Conservation (phyloP, 2,329 filamentous ascomycete genomes). For the Xylariaceae sp. region DNA sequence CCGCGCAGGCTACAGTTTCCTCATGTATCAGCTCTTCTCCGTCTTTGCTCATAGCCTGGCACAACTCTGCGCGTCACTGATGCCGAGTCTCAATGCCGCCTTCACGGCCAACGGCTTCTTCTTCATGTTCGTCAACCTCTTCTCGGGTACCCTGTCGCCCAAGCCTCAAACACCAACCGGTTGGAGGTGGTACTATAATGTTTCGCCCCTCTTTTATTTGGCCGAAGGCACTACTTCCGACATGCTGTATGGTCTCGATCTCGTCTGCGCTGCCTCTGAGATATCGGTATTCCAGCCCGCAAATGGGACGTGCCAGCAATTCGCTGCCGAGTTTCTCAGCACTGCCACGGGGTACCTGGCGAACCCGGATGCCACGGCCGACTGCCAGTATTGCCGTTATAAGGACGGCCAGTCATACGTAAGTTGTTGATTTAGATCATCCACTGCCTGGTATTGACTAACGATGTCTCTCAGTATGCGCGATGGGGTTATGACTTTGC, state of each 20-base stretch:
- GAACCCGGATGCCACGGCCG: neutral
- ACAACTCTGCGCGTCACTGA: conserved; percentile 16
- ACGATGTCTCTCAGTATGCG: neutral
- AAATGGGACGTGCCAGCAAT: neutral
- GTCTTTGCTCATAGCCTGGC: conserved; percentile 35
- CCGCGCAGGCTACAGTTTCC: conserved; percentile 57
- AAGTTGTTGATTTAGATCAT: conserved; percentile 2
- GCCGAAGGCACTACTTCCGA: neutral
- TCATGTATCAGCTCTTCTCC: conserved; percentile 59
- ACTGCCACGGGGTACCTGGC: neutral
- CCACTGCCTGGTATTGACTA: too few relatives aligned
- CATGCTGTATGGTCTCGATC: conserved; percentile 3
- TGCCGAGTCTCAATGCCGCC: conserved; percentile 16
- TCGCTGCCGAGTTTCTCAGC: neutral
- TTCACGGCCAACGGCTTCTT: conserved; percentile 22
- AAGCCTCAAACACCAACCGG: conserved; percentile 16
- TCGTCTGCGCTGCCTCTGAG: neutral
- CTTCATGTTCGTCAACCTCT: conserved; percentile 28
- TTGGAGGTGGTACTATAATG: conserved; percentile 9
- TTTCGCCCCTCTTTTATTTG: conserved; percentile 7
- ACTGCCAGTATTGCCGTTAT: conserved; percentile 6
- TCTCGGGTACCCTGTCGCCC: conserved; percentile 12
- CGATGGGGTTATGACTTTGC: conserved; percentile 14
- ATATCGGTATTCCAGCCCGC: neutral
- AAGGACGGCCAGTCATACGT: conserved; percentile 22